Evolutionary conservation across 164 flowering plant species (phyloP).

Genomic region (Stephania yunnanensis): DNA sequence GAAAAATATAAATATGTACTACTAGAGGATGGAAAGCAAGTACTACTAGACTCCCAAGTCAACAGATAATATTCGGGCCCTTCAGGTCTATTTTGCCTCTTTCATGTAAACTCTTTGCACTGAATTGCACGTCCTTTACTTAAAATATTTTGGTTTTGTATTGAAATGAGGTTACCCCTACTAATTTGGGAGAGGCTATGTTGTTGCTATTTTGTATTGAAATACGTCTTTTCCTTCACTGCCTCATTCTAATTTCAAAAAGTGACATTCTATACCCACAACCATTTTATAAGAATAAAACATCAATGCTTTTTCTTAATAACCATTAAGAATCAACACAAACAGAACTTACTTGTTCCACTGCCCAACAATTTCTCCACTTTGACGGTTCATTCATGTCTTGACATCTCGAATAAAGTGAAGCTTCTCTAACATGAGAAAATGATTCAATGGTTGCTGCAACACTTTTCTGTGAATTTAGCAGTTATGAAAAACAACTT

Average conservation of each 20-base stretch:
- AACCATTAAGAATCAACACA: background rate
- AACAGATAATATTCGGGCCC: background rate
- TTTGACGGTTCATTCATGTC: constrained; percentile 40
- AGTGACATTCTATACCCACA: background rate
- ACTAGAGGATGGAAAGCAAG: background rate
- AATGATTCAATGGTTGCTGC: constrained; percentile 47
- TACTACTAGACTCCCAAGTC: background rate
- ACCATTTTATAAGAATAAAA: background rate
- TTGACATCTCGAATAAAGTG: constrained; percentile 20
- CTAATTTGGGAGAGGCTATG: no score
- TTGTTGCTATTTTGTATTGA: background rate
- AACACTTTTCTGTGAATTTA: constrained; percentile 64
- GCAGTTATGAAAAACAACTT: constrained; percentile 14
- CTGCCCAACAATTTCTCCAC: constrained; percentile 39
- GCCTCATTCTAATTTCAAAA: background rate
- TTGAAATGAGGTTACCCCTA: no score
- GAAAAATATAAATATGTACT: background rate
- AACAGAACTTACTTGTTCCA: constrained; percentile 25
- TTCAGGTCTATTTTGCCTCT: background rate
- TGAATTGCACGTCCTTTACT: background rate
- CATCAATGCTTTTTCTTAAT: background rate
- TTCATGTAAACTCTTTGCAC: background rate
- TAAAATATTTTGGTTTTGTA: background rate
- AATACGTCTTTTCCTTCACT: background rate
- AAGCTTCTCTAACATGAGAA: constrained; percentile 40